Evolutionary conservation across 2,329 filamentous ascomycete genomes (phyloP).

Genomic region (Elsinoe batatas): DNA sequence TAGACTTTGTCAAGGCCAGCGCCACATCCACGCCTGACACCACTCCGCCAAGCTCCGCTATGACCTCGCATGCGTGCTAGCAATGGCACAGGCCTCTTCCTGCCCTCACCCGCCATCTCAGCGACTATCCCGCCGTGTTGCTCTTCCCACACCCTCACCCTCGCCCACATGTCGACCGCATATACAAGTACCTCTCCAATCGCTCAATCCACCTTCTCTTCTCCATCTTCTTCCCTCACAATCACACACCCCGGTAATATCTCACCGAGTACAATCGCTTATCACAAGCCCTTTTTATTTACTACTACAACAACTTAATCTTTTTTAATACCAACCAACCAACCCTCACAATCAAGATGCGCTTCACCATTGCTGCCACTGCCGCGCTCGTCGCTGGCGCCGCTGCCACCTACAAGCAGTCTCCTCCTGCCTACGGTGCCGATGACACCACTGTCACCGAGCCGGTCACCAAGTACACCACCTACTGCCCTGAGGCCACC

Average conservation of each 20-base stretch:
- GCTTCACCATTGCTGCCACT: constrained; percentile 33
- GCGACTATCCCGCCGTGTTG: background rate
- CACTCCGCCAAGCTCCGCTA: background rate
- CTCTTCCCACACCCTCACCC: background rate
- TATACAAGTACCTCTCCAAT: constrained; percentile 9
- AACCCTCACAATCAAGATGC: constrained; percentile 34
- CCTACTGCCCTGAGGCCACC: constrained; percentile 24
- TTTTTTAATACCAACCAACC: constrained; percentile 12
- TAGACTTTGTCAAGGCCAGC: background rate
- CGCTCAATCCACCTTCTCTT: background rate
- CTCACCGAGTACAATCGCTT: constrained; percentile 12
- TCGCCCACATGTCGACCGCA: constrained; percentile 3
- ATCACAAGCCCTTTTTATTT: background rate
- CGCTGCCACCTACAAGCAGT: constrained; percentile 29
- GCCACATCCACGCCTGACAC: background rate
- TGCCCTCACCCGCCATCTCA: background rate
- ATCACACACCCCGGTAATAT: constrained; percentile 9
- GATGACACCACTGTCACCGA: constrained; percentile 23
- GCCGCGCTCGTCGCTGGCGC: constrained; percentile 32
- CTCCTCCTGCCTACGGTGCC: constrained; percentile 7
- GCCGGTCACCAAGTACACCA: constrained; percentile 26
- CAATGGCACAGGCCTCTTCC: constrained; percentile 3
- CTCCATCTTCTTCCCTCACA: constrained; percentile 1
- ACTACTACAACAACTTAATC: background rate
- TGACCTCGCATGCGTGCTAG: background rate